A percentile compares a stretch with the other conserved stretches of the same genome.
Evolutionary conservation across 2,329 filamentous ascomycete species (phyloP).

Genomic region (Akanthomyces dipterigenus): DNA sequence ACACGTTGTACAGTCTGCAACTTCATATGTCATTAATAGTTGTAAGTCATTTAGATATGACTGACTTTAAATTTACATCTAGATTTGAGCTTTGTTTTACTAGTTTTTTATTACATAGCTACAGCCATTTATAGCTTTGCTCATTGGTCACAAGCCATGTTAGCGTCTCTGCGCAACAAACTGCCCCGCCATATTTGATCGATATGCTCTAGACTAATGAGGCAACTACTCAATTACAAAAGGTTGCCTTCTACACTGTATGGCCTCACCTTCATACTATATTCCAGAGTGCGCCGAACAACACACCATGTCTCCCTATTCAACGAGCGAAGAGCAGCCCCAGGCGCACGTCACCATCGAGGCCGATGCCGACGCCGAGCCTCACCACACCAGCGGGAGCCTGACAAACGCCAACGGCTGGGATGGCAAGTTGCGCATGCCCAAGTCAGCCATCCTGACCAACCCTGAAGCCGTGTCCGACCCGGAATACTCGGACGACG

Average conservation of each 20-base stretch:
- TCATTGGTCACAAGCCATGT: not conserved
- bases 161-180: constrained; percentile 8
- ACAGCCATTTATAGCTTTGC: too few species aligned
- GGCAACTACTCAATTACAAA: not conserved
- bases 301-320: constrained; percentile 32
- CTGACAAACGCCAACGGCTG: constrained; percentile 62
- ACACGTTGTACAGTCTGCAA: too few species aligned
- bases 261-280: not conserved
- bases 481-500: constrained; percentile 72
- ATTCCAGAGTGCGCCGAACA: not conserved
- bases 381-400: constrained; percentile 32
- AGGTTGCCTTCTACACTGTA: not conserved
- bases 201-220: not conserved
- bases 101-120: too few species aligned
- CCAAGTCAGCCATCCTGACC: constrained; percentile 52
- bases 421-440: constrained; percentile 76
- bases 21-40: too few species aligned
- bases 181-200: constrained; percentile 9
- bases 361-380: constrained; percentile 29
- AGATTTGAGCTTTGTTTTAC: too few species aligned
- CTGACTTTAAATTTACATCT: too few species aligned
- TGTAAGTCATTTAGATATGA: too few species aligned
- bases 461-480: constrained; percentile 82
- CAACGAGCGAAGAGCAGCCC: constrained; percentile 27
- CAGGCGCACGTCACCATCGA: constrained; percentile 43